These are phyloP conservation scores for Dendrothele bispora DNA, from an alignment of 768 basidiomycete genomes.

Conservation along the genomic window DNA sequence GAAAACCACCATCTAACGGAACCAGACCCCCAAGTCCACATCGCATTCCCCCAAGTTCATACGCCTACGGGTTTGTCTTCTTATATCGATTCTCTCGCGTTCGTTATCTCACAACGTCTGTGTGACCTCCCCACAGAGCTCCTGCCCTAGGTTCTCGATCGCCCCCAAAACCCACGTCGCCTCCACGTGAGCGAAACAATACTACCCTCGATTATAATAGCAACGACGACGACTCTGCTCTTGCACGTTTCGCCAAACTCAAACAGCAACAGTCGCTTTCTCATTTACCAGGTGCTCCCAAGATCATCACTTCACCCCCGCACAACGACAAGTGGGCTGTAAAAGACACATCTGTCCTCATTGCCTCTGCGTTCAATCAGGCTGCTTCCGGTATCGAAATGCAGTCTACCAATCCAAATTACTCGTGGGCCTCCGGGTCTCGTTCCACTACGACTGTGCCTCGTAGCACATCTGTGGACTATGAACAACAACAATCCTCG, in stretches of 20 bases:
- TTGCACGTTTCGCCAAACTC: constrained; percentile 41
- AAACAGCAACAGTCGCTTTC: constrained; percentile 37
- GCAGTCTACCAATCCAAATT: constrained; percentile 52
- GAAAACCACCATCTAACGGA: constrained; percentile 46
- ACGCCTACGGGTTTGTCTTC: constrained; percentile 65
- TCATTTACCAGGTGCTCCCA: constrained; percentile 36
- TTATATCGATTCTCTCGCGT: too few relatives aligned
- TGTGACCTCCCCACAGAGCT: too few relatives aligned
- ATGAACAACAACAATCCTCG: constrained; percentile 64
- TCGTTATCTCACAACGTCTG: too few relatives aligned
- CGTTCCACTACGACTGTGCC: constrained; percentile 51
- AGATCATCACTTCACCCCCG: constrained; percentile 45
- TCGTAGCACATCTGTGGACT: constrained; percentile 79
- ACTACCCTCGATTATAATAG: constrained; percentile 27
- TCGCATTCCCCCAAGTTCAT: constrained; percentile 54
- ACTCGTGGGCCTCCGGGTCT: constrained; percentile 66
- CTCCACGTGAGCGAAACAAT: constrained; percentile 33
- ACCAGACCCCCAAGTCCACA: constrained; percentile 37
- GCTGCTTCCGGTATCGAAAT: constrained; percentile 53
- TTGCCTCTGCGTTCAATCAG: constrained; percentile 77
- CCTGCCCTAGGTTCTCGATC: constrained; percentile 57
- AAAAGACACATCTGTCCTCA: constrained; percentile 85
- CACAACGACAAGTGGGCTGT: constrained; percentile 72
- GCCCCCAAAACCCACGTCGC: constrained; percentile 51
- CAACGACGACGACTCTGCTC: constrained; percentile 42